These are phyloP conservation scores for Neonectria faginata DNA, from an alignment of 2,329 filamentous ascomycete genomes.

Conservation along the genomic window DNA sequence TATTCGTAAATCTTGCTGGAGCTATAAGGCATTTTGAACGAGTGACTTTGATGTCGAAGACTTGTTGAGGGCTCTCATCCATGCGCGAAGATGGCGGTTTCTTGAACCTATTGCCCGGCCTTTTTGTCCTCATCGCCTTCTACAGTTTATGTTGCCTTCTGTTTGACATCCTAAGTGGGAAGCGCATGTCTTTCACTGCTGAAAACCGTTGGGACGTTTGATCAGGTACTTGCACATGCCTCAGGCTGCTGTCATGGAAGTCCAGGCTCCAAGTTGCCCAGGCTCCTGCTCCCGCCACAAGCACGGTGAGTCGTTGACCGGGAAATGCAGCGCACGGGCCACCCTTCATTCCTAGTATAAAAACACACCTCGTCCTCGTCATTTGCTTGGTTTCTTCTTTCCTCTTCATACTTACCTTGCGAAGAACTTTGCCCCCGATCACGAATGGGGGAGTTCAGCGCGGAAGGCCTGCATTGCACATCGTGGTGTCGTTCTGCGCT, in stretches of 20 bases:
- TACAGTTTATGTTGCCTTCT: background rate
- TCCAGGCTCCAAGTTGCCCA: background rate
- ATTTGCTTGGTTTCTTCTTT: slow-evolving; percentile 17
- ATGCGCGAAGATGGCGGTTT: background rate
- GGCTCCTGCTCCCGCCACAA: background rate
- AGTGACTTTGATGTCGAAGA: background rate
- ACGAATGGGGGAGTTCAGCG: slow-evolving; percentile 56
- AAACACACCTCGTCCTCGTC: slow-evolving; percentile 26
- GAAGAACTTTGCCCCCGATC: slow-evolving; percentile 54
- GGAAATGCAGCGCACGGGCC: slow-evolving; percentile 31
- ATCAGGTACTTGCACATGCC: background rate
- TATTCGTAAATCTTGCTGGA: background rate
- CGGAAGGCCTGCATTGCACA: slow-evolving; percentile 66
- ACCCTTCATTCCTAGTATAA: slow-evolving; percentile 7
- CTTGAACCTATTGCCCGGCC: background rate
- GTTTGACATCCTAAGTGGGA: background rate
- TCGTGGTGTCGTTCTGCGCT: slow-evolving; percentile 60
- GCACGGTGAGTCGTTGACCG: background rate
- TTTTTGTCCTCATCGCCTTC: background rate
- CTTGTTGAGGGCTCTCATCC: background rate
- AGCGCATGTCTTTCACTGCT: background rate
- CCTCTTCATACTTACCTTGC: slow-evolving; percentile 66
- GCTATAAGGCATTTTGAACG: background rate
- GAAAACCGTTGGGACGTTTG: background rate
- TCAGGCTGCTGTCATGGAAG: background rate